These are phyloP conservation scores for Artemisia tridentata DNA, from an alignment of 129 eudicot genomes.

Conservation along the genomic window DNA sequence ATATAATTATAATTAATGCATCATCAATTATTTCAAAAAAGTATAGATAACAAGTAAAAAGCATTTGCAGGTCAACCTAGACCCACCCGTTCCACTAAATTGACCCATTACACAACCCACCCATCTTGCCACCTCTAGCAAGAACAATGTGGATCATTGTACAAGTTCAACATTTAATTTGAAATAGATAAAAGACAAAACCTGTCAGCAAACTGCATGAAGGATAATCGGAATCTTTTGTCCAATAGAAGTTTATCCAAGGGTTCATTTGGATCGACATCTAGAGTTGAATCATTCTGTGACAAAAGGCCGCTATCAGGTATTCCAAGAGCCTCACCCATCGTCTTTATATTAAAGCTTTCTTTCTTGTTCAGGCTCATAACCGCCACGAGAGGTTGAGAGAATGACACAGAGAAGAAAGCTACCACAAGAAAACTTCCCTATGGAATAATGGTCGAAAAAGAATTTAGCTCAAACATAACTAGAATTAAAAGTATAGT, in stretches of 20 bases:
- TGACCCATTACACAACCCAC: background rate
- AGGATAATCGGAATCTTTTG: slow-evolving; percentile 75
- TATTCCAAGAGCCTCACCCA: slow-evolving; percentile 88
- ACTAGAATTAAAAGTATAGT: background rate
- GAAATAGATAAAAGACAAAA: slow-evolving; percentile 20
- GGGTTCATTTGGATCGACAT: slow-evolving; percentile 57
- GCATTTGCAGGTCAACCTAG: too few species aligned
- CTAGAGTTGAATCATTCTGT: slow-evolving; percentile 39
- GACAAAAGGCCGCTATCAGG: slow-evolving; percentile 57
- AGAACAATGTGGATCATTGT: background rate
- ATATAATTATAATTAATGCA: too few species aligned
- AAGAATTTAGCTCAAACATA: slow-evolving; percentile 10
- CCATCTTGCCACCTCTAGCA: slow-evolving; percentile 1
- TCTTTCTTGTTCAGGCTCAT: slow-evolving; percentile 77
- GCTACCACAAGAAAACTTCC: slow-evolving; percentile 70
- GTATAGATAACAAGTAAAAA: too few species aligned
- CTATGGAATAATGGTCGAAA: slow-evolving; percentile 30
- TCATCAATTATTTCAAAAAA: too few species aligned
- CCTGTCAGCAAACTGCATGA: slow-evolving; percentile 92
- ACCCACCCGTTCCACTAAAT: background rate
- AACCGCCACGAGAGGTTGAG: slow-evolving; percentile 81
- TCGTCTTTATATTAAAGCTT: slow-evolving; percentile 37
- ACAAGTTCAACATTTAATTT: background rate
- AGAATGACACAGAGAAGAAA: slow-evolving; percentile 78
- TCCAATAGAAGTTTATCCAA: slow-evolving; percentile 70